These are phyloP conservation scores for Malassezia japonica DNA, from an alignment of 1,284 basidiomycete genomes.

Conservation along the genomic window DNA sequence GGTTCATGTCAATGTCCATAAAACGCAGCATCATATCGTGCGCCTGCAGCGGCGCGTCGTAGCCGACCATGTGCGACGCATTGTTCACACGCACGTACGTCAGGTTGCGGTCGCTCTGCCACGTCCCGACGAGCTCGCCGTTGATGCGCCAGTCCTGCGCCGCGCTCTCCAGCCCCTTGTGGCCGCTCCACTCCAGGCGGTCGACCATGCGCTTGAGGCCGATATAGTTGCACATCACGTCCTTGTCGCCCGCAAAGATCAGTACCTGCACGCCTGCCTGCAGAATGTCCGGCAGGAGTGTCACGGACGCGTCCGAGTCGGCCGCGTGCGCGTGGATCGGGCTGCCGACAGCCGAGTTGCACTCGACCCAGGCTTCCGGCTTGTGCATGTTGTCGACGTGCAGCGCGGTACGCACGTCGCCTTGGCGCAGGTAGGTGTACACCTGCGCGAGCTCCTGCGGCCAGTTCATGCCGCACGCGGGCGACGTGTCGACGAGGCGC, in stretches of 20 bases:
- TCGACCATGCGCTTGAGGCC: slow-evolving; percentile 79
- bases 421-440: slow-evolving; percentile 68
- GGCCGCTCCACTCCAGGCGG: slow-evolving; percentile 72
- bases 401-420: slow-evolving; percentile 69
- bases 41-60: slow-evolving; percentile 73
- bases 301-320: slow-evolving; percentile 59
- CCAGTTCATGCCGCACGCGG: slow-evolving; percentile 98
- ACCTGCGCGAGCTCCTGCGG: slow-evolving; percentile 75
- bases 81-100: slow-evolving; percentile 80
- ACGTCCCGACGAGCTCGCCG: slow-evolving; percentile 69
- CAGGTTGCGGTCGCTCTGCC: slow-evolving; percentile 76
- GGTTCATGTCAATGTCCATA: slow-evolving; percentile 63
- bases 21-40: slow-evolving; percentile 81
- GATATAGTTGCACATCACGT: slow-evolving; percentile 84
- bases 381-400: slow-evolving; percentile 63
- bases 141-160: slow-evolving; percentile 63
- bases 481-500: slow-evolving; percentile 68
- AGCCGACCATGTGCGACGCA: slow-evolving; percentile 60
- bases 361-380: slow-evolving; percentile 80
- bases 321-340: slow-evolving; percentile 53
- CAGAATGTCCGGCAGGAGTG: slow-evolving; percentile 68
- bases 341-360: slow-evolving; percentile 60
- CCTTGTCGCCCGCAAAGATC: slow-evolving; percentile 88
- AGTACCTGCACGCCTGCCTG: slow-evolving; percentile 66
- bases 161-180: slow-evolving; percentile 54